A percentile compares a stretch with the other conserved stretches of the same genome.
Conservation (phyloP, 495 filamentous ascomycete species). For the Talaromyces nanjingensis region DNA sequence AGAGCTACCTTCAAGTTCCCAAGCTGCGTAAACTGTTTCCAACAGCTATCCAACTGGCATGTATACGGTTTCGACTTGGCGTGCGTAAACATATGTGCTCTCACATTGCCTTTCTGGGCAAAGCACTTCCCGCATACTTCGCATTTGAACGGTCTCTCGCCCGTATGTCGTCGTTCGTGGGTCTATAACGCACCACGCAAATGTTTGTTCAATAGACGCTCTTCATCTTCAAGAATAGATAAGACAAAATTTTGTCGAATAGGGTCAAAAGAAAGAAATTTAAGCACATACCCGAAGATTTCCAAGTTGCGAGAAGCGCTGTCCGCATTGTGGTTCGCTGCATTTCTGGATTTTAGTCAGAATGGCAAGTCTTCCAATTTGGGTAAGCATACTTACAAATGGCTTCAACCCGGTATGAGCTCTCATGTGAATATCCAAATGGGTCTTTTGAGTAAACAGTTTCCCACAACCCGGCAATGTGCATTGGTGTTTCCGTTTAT, state of each 20-base stretch:
- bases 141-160: constrained; percentile 80
- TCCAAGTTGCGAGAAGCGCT: constrained; percentile 79
- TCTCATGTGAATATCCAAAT: constrained; percentile 84
- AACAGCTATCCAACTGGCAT: constrained; percentile 74
- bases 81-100: constrained; percentile 81
- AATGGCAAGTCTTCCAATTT: constrained; percentile 6
- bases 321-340: constrained; percentile 65
- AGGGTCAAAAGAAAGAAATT: neutral
- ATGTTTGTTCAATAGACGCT: constrained; percentile 4
- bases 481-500: constrained; percentile 61
- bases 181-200: constrained; percentile 44
- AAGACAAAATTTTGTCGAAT: neutral
- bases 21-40: constrained; percentile 79
- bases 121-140: constrained; percentile 76
- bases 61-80: constrained; percentile 68
- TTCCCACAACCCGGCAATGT: constrained; percentile 69
- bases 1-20: constrained; percentile 76
- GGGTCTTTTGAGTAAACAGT: constrained; percentile 85
- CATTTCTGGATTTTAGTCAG: constrained; percentile 47
- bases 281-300: constrained; percentile 66
- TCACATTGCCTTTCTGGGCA: constrained; percentile 79
- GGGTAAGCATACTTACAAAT: constrained; percentile 55
- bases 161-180: constrained; percentile 79
- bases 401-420: constrained; percentile 89
- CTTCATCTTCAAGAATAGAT: neutral